phyloP scores from a whole-genome alignment of 2,329 filamentous ascomycete species.

The Colletotrichum orchidophilum region DNA sequence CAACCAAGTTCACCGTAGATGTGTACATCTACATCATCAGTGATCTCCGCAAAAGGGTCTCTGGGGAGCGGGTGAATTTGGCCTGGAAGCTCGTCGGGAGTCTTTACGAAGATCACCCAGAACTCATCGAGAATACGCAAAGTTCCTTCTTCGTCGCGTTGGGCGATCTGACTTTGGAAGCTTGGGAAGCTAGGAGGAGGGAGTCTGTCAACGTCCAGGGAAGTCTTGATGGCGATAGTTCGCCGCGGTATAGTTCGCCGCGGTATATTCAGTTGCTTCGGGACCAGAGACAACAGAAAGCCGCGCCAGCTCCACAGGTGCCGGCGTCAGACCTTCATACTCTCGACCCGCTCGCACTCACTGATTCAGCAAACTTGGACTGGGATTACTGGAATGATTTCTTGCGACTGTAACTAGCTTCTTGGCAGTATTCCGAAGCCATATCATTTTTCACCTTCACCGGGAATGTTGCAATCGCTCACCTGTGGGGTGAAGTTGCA shows the following conservation, averaged over 20 bases:
- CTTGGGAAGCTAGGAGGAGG: conserved; percentile 5
- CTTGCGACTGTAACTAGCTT: neutral
- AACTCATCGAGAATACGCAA: conserved; percentile 16
- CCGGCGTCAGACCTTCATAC: neutral
- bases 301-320: neutral
- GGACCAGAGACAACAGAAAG: neutral
- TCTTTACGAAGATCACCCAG: conserved; percentile 38
- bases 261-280: neutral
- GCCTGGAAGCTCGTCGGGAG: conserved; percentile 41
- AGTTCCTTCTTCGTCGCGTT: neutral
- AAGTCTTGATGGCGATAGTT: neutral
- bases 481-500: too few species aligned
- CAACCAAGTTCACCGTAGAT: conserved; percentile 40
- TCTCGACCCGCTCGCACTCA: neutral
- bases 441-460: neutral
- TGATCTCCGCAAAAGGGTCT: conserved; percentile 39
- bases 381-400: conserved; percentile 30
- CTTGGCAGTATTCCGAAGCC: too few species aligned
- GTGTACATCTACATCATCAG: conserved; percentile 44
- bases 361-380: conserved; percentile 1
- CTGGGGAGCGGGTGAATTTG: conserved; percentile 30
- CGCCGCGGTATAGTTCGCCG: neutral
- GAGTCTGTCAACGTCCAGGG: neutral
- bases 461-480: too few species aligned
- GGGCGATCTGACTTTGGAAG: neutral